A percentile compares a stretch with the other conserved stretches of the same genome.
These are phyloP conservation scores for Daldinia grandis DNA, from an alignment of 495 filamentous ascomycete genomes.

Conservation along the genomic window DNA sequence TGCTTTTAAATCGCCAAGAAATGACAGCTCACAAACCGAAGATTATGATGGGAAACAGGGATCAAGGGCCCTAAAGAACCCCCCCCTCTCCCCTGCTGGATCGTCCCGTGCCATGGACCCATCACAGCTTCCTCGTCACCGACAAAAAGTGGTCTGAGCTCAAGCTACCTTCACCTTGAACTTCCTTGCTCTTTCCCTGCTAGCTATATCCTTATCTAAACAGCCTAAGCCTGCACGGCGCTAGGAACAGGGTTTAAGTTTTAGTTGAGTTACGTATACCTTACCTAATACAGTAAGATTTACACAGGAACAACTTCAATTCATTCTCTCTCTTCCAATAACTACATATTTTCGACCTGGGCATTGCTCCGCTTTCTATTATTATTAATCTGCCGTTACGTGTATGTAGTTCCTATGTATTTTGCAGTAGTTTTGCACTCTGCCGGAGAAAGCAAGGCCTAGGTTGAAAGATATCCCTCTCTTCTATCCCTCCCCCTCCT, in stretches of 20 bases:
- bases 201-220: neutral
- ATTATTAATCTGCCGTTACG: neutral
- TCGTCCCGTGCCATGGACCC: conserved; percentile 36
- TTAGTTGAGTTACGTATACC: neutral
- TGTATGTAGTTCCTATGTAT: neutral
- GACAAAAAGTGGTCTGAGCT: conserved; percentile 26
- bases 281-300: conserved; percentile 25
- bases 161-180: conserved; percentile 10
- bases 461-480: neutral
- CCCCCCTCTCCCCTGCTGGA: conserved; percentile 20
- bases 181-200: neutral
- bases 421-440: neutral
- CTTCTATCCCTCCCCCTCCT: neutral
- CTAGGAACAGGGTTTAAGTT: conserved; percentile 1
- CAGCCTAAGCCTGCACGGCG: neutral
- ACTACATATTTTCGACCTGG: neutral
- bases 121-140: neutral
- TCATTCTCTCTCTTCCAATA: neutral
- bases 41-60: conserved; percentile 36
- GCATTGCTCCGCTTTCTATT: neutral
- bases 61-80: conserved; percentile 7
- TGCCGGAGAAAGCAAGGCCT: neutral
- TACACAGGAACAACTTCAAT: conserved; percentile 5
- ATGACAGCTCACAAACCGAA: conserved; percentile 36
- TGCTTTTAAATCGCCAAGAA: conserved; percentile 27